Evolutionary conservation across 768 basidiomycete species (phyloP).

Genomic region (Suillus ampliporus): DNA sequence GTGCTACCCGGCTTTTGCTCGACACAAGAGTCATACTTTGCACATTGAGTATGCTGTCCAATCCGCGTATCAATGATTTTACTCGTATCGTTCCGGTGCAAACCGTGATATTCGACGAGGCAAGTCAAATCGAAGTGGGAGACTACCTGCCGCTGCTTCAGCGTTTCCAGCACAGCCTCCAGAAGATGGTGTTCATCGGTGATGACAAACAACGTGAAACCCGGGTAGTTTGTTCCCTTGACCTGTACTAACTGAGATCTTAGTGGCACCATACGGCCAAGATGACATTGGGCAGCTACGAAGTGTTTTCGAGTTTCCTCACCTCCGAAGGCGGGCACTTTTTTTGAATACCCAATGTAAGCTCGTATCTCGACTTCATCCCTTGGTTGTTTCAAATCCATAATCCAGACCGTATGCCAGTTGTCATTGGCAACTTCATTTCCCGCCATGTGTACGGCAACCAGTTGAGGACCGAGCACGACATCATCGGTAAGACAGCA

Average conservation of each 20-base stretch:
- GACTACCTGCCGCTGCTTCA: constrained; percentile 44
- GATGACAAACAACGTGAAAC: constrained; percentile 44
- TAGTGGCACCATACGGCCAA: constrained; percentile 82
- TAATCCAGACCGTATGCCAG: constrained; percentile 79
- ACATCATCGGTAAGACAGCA: constrained; percentile 38
- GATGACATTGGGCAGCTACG: constrained; percentile 68
- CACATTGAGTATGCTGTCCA: constrained; percentile 54
- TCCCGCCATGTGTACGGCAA: constrained; percentile 66
- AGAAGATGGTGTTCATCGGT: constrained; percentile 45
- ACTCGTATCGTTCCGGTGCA: constrained; percentile 39
- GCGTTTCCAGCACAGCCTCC: constrained; percentile 30
- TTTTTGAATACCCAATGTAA: constrained; percentile 80
- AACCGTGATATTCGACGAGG: constrained; percentile 52
- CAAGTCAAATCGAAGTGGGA: constrained; percentile 51
- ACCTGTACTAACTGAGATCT: constrained; percentile 8
- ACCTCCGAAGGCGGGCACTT: constrained; percentile 52
- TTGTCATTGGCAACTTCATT: constrained; percentile 72
- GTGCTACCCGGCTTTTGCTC: constrained; percentile 28
- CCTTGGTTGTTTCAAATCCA: background rate
- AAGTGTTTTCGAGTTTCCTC: constrained; percentile 76
- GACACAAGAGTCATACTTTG: constrained; percentile 47
- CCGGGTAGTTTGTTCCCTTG: background rate
- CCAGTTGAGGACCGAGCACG: constrained; percentile 62
- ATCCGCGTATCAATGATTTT: constrained; percentile 21
- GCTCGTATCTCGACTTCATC: constrained; percentile 22